Base-by-base conservation (phyloP, 768 basidiomycete species). In the Floccularia luteovirens region DNA sequence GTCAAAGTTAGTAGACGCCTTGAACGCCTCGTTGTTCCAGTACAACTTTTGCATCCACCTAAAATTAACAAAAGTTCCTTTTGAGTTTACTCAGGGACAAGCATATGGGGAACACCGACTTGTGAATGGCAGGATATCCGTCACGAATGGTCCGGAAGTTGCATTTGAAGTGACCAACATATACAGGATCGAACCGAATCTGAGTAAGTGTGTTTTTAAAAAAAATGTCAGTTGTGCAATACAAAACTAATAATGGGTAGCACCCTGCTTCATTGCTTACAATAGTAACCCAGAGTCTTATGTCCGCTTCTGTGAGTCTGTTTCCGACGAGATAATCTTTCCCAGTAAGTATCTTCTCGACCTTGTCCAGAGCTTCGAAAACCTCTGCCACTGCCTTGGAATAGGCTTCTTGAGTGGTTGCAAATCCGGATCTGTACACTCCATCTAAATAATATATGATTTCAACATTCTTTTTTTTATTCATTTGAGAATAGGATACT, bases 111-210 rank as follows among this genome's bases (percentile, higher is more conserved):
- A 16, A 35, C n/a, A 61, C 70, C 32, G 40, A 75, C 78, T 56
- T 55, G 62, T 97, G 75, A 36, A 96, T 74, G 35, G 79, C 73
- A 14, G 93, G 92, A 60, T 92, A 98, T 4, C 86, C 86, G 52
- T 79, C 66, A 17, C 93, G 88, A 54, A 96, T 87, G 31, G 75
- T 79, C 22, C 82, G 79, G 47, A 90, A 57, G 67, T 94, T 92
- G 65, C 90, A 93, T 51, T 97, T 97, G 75, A 98, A 98, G 57
- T 91, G 89, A 0, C 82, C 78, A 34, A 84, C 74, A 60, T 98
- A 97, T 12, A 85, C 93, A 1, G 82, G 80, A 51, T 94, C 91
- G 61, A 92, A 93, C 24, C 90, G 88, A 45, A 90, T 64, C 85
- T 89, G 42, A 10, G 36, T 5, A 37, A 24, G 2, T 22, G 27